Conservation (phyloP, 371 early-diverging fungal genomes). For the Syncephalastrum contaminatum region DNA sequence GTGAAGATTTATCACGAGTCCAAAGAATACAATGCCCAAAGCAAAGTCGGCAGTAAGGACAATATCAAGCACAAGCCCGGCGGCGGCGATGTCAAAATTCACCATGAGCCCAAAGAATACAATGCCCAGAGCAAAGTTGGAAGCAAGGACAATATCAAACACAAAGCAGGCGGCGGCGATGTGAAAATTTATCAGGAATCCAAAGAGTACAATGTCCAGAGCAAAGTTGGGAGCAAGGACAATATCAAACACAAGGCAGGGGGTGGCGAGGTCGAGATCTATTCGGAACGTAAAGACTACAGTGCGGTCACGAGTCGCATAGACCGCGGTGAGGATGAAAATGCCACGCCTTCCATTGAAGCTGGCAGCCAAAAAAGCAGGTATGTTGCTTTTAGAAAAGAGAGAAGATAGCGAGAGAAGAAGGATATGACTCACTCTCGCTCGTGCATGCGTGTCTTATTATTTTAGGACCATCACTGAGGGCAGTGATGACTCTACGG, state of each 20-base stretch:
- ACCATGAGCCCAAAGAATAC: slow-evolving; percentile 4
- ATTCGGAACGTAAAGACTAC: too few relatives aligned
- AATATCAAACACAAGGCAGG: slow-evolving; percentile 22
- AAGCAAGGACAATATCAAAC: slow-evolving; percentile 17
- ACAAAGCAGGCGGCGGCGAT: slow-evolving; percentile 18
- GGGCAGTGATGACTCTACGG: too few relatives aligned
- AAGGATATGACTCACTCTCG: too few relatives aligned
- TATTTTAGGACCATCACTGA: too few relatives aligned
- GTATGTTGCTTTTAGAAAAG: too few relatives aligned
- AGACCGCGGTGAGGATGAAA: too few relatives aligned
- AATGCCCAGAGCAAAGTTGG: slow-evolving; percentile 18
- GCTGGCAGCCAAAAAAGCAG: slow-evolving; percentile 9
- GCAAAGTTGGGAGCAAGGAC: slow-evolving; percentile 18
- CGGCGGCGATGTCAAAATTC: slow-evolving; percentile 17
- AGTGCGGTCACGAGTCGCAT: too few relatives aligned
- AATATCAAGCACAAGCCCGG: slow-evolving; percentile 18
- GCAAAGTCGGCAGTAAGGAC: slow-evolving; percentile 16
- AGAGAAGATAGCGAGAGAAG: too few relatives aligned
- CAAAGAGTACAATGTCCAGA: slow-evolving; percentile 6
- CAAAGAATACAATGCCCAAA: slow-evolving; percentile 8
- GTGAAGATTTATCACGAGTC: slow-evolving; percentile 14
- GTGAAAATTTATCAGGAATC: slow-evolving; percentile 12
- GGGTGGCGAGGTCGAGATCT: slow-evolving; percentile 16
- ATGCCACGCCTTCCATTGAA: background rate
- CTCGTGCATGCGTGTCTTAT: too few relatives aligned